These are phyloP conservation scores for Craspedostauros australis DNA, from an alignment of 108 stramenopile species.

Conservation along the genomic window DNA sequence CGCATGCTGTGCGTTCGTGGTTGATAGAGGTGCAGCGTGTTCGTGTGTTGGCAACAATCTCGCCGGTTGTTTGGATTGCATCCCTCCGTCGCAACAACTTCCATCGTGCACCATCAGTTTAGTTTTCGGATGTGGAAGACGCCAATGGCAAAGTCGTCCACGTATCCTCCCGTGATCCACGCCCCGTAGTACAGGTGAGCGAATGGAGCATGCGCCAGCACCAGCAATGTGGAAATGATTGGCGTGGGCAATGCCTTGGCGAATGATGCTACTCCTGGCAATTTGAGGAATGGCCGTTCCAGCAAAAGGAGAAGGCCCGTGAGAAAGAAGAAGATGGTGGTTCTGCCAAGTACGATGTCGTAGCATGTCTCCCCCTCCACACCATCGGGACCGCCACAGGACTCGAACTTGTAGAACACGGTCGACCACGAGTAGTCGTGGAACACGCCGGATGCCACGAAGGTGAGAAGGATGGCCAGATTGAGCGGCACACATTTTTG, in stretches of 20 bases:
- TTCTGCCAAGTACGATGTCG: constrained; percentile 19
- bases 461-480: constrained; percentile 29
- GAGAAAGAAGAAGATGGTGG: constrained; percentile 38
- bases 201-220: constrained; percentile 37
- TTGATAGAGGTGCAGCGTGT: no score
- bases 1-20: no score
- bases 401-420: constrained; percentile 19
- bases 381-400: constrained; percentile 6
- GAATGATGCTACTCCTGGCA: constrained; percentile 22
- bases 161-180: constrained; percentile 40
- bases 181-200: constrained; percentile 38
- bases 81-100: no score
- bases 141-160: constrained; percentile 27
- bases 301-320: constrained; percentile 34
- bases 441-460: constrained; percentile 43
- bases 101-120: no score
- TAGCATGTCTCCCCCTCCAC: constrained; percentile 9
- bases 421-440: constrained; percentile 40
- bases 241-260: constrained; percentile 22
- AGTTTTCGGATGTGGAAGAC: constrained; percentile 18
- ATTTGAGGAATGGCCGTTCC: constrained; percentile 27
- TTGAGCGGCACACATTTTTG: constrained; percentile 11
- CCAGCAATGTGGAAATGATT: constrained; percentile 29
- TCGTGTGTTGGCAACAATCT: no score
- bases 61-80: no score